These are phyloP conservation scores for Angophora floribunda DNA, from an alignment of 345 rosid genomes.

Conservation along the genomic window DNA sequence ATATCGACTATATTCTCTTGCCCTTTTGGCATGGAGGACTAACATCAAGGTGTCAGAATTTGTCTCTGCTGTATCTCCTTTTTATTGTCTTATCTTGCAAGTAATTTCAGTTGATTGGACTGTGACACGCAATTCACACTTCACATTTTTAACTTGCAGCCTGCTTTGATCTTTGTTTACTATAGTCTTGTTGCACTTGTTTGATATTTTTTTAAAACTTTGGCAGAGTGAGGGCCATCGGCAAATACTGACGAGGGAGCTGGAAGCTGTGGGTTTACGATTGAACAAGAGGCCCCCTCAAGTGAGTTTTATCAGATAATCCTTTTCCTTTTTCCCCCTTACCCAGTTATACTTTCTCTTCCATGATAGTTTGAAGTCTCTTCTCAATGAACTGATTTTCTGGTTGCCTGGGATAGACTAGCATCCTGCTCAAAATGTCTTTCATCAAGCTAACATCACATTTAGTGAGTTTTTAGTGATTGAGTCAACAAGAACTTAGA, in stretches of 20 bases:
- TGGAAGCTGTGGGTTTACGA: conserved; percentile 98
- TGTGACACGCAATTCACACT: not conserved
- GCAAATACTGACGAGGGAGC: conserved; percentile 85
- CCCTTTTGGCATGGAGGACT: not conserved
- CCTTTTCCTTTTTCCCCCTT: not conserved
- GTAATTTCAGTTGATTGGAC: not conserved
- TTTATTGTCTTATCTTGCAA: not conserved
- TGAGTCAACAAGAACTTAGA: not conserved
- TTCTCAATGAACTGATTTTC: not conserved
- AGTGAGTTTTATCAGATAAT: conserved; percentile 20
- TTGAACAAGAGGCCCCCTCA: conserved; percentile 96
- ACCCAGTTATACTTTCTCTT: not conserved
- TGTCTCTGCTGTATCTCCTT: not conserved
- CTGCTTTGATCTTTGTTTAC: not conserved
- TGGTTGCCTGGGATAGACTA: not conserved
- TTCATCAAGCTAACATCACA: not conserved
- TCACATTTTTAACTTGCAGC: not conserved
- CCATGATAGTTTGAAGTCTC: not conserved
- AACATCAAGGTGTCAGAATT: not conserved
- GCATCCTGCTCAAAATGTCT: not conserved
- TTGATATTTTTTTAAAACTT: not conserved
- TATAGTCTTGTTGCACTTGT: not conserved
- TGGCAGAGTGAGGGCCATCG: conserved; percentile 98
- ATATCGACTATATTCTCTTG: not conserved
- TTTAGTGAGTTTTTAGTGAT: not conserved